Conservation (phyloP, 306 rosid genomes). For the Cicer cuneatum region DNA sequence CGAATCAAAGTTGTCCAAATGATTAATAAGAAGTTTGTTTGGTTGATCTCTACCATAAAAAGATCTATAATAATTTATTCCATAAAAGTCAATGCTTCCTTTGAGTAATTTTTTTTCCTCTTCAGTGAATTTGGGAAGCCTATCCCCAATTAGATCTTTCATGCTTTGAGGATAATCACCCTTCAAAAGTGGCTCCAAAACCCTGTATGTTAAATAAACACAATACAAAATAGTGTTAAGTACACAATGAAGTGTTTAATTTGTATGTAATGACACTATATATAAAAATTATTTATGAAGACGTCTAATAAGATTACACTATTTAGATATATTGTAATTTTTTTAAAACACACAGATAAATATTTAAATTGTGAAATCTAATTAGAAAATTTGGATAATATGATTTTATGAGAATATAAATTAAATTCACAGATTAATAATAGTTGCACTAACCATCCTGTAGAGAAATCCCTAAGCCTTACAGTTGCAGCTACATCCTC, state of each 20-base stretch:
- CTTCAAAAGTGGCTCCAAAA: conserved; percentile 36
- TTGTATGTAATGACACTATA: too few species aligned
- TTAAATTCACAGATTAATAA: too few species aligned
- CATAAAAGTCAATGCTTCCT: conserved; percentile 47
- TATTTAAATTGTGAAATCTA: too few species aligned
- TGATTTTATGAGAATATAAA: too few species aligned
- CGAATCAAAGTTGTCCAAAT: conserved; percentile 7
- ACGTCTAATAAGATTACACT: too few species aligned
- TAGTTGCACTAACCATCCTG: conserved; percentile 50
- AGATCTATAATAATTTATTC: conserved; percentile 49
- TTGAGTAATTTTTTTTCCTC: conserved; percentile 25
- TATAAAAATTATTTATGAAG: too few species aligned
- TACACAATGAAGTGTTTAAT: background rate
- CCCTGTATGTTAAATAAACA: conserved; percentile 19
- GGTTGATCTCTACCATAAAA: conserved; percentile 28
- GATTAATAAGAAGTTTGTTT: background rate
- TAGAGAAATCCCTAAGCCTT: conserved; percentile 43
- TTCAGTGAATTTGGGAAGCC: conserved; percentile 44
- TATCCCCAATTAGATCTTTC: conserved; percentile 41
- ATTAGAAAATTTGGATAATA: too few species aligned
- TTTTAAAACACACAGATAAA: too few species aligned
- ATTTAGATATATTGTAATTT: background rate
- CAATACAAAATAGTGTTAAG: background rate
- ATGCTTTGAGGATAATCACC: conserved; percentile 46
- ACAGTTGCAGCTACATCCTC: conserved; percentile 49